These are phyloP conservation scores for Avena eriantha DNA, from an alignment of 176 grass and related monocot genomes.

Conservation along the genomic window DNA sequence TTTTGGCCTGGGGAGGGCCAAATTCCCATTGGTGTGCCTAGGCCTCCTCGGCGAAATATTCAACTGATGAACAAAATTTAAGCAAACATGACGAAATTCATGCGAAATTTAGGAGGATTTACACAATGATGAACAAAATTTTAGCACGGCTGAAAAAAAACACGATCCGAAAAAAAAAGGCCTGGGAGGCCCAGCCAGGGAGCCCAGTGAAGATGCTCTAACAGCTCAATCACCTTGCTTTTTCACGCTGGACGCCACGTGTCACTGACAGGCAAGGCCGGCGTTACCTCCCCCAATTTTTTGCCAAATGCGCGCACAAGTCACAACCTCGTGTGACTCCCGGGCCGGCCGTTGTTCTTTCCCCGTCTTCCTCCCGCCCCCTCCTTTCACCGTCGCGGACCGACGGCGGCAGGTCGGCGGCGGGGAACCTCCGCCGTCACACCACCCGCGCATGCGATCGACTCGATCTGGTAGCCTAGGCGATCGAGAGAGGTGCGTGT, in stretches of 20 bases:
- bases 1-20: no score
- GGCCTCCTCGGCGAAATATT: no score
- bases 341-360: conserved; percentile 10
- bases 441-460: not conserved
- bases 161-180: no score
- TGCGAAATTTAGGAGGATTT: no score
- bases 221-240: no score
- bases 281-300: not conserved
- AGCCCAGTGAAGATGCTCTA: no score
- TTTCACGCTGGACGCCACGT: not conserved
- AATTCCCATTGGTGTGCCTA: no score
- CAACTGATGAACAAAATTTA: no score
- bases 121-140: no score
- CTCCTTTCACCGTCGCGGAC: not conserved
- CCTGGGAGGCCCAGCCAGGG: no score
- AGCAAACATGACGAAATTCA: no score
- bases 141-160: no score
- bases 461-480: not conserved
- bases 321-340: not conserved
- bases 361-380: not conserved
- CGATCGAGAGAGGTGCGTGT: not conserved
- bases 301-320: not conserved
- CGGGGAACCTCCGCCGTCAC: not conserved
- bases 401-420: not conserved
- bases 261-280: not conserved